Evolutionary conservation across 805 yeast species (phyloP).

Genomic region (Kluyveromyces nonfermentans): DNA sequence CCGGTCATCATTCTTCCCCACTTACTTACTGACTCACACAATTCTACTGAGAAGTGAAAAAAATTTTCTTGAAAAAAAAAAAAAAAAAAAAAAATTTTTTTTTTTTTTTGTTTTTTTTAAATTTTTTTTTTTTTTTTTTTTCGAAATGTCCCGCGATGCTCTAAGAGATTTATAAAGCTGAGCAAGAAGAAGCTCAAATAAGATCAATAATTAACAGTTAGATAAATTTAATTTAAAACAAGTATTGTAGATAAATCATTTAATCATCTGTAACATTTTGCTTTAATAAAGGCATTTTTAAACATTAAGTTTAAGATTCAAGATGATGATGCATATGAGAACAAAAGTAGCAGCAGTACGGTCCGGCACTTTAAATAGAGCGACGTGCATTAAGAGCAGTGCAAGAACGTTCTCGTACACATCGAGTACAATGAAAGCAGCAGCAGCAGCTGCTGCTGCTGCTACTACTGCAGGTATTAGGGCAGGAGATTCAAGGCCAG

Average conservation of each 20-base stretch:
- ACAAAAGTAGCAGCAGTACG: background rate
- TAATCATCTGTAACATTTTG: too few relatives aligned
- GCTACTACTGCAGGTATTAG: constrained; percentile 11
- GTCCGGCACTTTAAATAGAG: constrained; percentile 3
- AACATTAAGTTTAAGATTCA: constrained; percentile 10
- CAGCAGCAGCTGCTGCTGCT: constrained; percentile 10
- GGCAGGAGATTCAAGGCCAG: constrained; percentile 24
- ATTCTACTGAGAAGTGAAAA: too few relatives aligned
- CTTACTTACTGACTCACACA: background rate
- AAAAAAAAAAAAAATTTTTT: too few relatives aligned
- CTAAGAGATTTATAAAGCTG: background rate
- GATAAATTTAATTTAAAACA: too few relatives aligned
- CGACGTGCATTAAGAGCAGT: background rate
- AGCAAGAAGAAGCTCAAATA: background rate
- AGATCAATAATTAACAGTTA: background rate
- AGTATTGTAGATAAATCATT: too few relatives aligned
- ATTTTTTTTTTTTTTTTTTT: too few relatives aligned
- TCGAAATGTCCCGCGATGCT: too few relatives aligned
- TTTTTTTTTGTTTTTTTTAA: too few relatives aligned
- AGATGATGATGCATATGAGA: constrained; percentile 1
- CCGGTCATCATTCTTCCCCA: background rate
- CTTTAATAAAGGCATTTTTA: background rate
- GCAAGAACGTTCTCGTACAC: constrained; percentile 4
- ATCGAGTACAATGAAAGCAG: constrained; percentile 6
- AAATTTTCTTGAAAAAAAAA: too few relatives aligned